A percentile compares a stretch with the other conserved stretches of the same genome.
Evolutionary conservation across 2,329 filamentous ascomycete genomes (phyloP).

Genomic region (Aspergillus japonicus): DNA sequence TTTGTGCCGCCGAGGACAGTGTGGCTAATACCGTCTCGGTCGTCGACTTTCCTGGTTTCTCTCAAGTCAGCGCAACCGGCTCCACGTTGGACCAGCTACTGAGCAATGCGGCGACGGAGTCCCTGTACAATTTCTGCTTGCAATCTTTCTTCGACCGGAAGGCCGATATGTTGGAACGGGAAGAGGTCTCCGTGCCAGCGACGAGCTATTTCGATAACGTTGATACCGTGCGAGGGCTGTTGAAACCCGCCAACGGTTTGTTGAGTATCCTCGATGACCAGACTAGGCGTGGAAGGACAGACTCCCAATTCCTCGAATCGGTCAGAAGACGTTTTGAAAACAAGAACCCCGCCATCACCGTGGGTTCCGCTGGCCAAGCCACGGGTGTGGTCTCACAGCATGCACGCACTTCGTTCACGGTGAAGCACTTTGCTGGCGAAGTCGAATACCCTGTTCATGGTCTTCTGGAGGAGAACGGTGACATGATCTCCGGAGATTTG

Average conservation of each 20-base stretch:
- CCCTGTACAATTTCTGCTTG: conserved; percentile 86
- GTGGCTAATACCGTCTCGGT: conserved; percentile 93
- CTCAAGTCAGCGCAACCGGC: conserved; percentile 77
- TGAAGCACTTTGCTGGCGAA: conserved; percentile 94
- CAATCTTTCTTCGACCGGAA: conserved; percentile 96
- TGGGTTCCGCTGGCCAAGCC: conserved; percentile 73
- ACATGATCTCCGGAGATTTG: conserved; percentile 91
- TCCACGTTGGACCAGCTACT: conserved; percentile 89
- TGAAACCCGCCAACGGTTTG: conserved; percentile 90
- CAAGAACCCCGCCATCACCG: conserved; percentile 86
- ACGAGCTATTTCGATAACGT: conserved; percentile 98
- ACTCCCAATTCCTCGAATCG: conserved; percentile 86
- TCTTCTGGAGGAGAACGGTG: conserved; percentile 90
- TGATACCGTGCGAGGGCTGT: conserved; percentile 83
- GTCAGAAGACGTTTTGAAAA: conserved; percentile 89
- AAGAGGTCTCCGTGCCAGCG: conserved; percentile 84
- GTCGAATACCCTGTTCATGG: conserved; percentile 89
- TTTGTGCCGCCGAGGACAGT: conserved; percentile 82
- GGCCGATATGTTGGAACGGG: conserved; percentile 87
- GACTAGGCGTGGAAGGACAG: conserved; percentile 81
- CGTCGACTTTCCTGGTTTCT: conserved; percentile 94
- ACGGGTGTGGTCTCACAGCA: conserved; percentile 89
- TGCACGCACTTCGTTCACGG: conserved; percentile 75
- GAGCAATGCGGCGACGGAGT: conserved; percentile 90
- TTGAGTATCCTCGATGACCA: conserved; percentile 95